A percentile compares a stretch with the other conserved stretches of the same genome.
Conservation (phyloP, 1,284 basidiomycete genomes). For the Cutaneotrichosporon curvatum region DNA sequence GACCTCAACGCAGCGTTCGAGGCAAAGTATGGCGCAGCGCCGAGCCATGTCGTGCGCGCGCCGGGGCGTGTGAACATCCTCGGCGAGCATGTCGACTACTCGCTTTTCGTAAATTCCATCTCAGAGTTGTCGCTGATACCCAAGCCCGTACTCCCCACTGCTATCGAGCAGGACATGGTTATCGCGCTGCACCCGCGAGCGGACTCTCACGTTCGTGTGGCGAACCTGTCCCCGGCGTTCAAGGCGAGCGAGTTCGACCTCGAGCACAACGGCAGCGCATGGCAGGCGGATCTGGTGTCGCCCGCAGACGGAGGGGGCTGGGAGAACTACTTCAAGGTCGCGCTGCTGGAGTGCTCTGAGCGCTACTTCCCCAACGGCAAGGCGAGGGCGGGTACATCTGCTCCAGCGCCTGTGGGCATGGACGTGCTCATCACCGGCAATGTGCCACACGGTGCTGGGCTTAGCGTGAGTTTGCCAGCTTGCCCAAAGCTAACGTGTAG, state of each 20-base stretch:
- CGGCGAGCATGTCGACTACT: conserved; percentile 85
- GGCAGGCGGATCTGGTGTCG: conserved; percentile 61
- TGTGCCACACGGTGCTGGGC: conserved; percentile 71
- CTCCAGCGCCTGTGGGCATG: conserved; percentile 55
- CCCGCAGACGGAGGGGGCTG: conserved; percentile 62
- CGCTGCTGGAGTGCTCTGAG: conserved; percentile 25
- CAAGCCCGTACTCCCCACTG: conserved; percentile 62
- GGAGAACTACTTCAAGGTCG: conserved; percentile 78
- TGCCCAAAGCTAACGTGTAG: conserved; percentile 11
- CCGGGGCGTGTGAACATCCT: conserved; percentile 72
- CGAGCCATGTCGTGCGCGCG: conserved; percentile 66
- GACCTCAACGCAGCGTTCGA: conserved; percentile 59
- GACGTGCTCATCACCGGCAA: conserved; percentile 68
- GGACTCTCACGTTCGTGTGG: conserved; percentile 41
- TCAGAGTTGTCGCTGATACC: conserved; percentile 45
- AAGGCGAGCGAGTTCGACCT: conserved; percentile 55
- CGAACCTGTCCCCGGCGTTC: conserved; percentile 54
- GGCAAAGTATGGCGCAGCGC: conserved; percentile 58
- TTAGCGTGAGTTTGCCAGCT: conserved; percentile 57
- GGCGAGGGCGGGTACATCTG: conserved; percentile 45
- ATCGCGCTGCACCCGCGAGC: conserved; percentile 58
- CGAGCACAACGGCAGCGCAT: conserved; percentile 53
- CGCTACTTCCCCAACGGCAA: conserved; percentile 19
- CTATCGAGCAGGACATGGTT: conserved; percentile 76
- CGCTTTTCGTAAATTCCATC: conserved; percentile 28